These are phyloP conservation scores for Xylaria acuta DNA, from an alignment of 495 filamentous ascomycete genomes.

Conservation along the genomic window DNA sequence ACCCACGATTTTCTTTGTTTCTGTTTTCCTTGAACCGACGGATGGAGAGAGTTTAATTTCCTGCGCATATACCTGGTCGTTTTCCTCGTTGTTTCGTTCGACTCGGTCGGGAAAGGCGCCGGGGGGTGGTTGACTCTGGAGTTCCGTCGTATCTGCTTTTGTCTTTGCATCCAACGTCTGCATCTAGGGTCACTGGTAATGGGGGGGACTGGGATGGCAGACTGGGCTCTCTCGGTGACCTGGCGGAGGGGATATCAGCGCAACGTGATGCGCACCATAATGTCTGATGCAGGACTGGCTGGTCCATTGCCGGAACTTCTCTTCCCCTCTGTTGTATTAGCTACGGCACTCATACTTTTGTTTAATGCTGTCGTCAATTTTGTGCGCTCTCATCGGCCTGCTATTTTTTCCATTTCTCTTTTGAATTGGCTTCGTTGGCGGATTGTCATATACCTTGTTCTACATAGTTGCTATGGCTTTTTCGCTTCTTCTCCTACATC, in stretches of 20 bases:
- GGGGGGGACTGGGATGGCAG: slow-evolving; percentile 53
- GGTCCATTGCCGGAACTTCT: slow-evolving; percentile 56
- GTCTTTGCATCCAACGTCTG: slow-evolving; percentile 48
- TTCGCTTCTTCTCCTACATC: slow-evolving; percentile 18
- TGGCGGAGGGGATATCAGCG: slow-evolving; percentile 47
- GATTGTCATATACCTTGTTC: slow-evolving; percentile 28
- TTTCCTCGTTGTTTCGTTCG: slow-evolving; percentile 38
- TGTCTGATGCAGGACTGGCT: slow-evolving; percentile 61
- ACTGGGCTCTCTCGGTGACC: slow-evolving; percentile 39
- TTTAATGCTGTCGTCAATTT: slow-evolving; percentile 46
- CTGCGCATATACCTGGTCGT: slow-evolving; percentile 58
- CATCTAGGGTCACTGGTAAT: slow-evolving; percentile 53
- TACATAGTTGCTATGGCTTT: slow-evolving; percentile 22
- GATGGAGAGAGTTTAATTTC: slow-evolving; percentile 46
- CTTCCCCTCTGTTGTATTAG: slow-evolving; percentile 57
- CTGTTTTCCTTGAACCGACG: slow-evolving; percentile 37
- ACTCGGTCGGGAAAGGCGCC: slow-evolving; percentile 41
- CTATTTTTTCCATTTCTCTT: slow-evolving; percentile 26
- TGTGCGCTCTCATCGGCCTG: slow-evolving; percentile 16
- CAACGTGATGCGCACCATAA: slow-evolving; percentile 54
- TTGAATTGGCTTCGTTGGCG: slow-evolving; percentile 28
- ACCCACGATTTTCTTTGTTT: slow-evolving; percentile 52
- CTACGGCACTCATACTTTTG: slow-evolving; percentile 54
- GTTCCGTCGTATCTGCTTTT: slow-evolving; percentile 38
- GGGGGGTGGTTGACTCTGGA: slow-evolving; percentile 35